Evolutionary conservation across 169 alveolate species (phyloP), one percentile per base, ranked within the genome.

Genomic region (Plasmodium gonderi): DNA sequence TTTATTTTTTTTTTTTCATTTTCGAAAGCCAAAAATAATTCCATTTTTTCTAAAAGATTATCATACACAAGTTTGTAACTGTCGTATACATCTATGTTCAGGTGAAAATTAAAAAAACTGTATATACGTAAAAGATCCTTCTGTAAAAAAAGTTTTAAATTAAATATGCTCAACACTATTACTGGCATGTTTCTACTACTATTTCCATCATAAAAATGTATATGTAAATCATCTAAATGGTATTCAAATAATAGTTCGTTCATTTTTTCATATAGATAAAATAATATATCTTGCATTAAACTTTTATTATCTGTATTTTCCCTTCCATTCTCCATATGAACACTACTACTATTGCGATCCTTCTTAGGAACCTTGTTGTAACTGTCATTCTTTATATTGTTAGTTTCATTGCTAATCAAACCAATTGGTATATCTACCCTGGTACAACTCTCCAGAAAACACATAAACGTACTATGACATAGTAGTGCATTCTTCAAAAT

Each of bases 31-130:
- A 83, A 31, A 17, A 64, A 44, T 3, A 83, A 17, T 17, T 83
- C 92, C 81, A 83, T 38, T n/a, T 72, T 83, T 33, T 83, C 92
- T 11, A 83, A 5, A 14, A 83, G 36, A n/a, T 14, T 83, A 20
- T 83, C 92, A 47, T 83, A 83, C 29, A 72, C 29, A 9, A 83
- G 54, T 14, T 83, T 68, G 29, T 83, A 83, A n/a, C 76, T 83
- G 64, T 83, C 92, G 42, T 47, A 83, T 0, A 72, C 79, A 76
- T 83, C 92, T 20, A 83, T 72, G 31, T 49, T 45, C 1, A 83
- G 29, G 64, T 83, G 64, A 20, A 83, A 76, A 9, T 83, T 83
- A 2, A 83, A 47, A 42, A 83, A 83, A 54, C 64, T 72, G 60
- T 45, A 69, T 5, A 83, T 83, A 60, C 44, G 75, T 11, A 11